Percentiles rank a stretch among this genome's conserved stretches.
These are phyloP conservation scores for Xylaria castorea DNA, from an alignment of 495 filamentous ascomycete species.

Conservation along the genomic window DNA sequence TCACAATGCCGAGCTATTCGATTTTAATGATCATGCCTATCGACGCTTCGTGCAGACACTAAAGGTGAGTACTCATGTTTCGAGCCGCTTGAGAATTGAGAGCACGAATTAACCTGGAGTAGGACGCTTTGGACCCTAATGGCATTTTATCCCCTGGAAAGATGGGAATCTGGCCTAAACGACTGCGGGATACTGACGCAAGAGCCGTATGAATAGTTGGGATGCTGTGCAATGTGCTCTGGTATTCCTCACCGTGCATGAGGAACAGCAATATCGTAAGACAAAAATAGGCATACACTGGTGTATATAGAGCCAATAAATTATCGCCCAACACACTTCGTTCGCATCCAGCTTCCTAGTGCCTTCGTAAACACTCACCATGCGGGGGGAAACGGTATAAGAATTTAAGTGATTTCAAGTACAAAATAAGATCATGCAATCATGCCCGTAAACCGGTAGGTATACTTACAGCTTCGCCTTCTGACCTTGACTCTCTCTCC, in stretches of 20 bases:
- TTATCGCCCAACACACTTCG: not conserved
- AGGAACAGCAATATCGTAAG: not conserved
- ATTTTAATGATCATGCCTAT: constrained; percentile 52
- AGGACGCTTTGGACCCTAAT: constrained; percentile 45
- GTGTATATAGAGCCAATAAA: not conserved
- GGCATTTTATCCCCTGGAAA: constrained; percentile 45
- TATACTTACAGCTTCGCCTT: constrained; percentile 55
- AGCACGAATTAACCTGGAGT: not conserved
- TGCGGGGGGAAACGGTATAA: not conserved
- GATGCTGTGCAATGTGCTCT: not conserved
- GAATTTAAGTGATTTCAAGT: not conserved
- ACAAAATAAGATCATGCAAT: not conserved
- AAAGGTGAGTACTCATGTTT: constrained; percentile 41
- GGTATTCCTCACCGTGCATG: not conserved
- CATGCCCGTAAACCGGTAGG: not conserved
- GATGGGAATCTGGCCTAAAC: constrained; percentile 41
- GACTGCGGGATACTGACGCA: constrained; percentile 5
- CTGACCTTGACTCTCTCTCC: constrained; percentile 32
- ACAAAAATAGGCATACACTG: not conserved
- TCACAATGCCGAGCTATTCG: constrained; percentile 49
- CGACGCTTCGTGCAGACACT: constrained; percentile 51
- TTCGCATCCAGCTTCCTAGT: not conserved
- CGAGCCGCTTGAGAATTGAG: not conserved
- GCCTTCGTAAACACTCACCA: not conserved
- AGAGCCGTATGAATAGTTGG: not conserved